Evolutionary conservation across 2,329 filamentous ascomycete species (phyloP).

Genomic region (Coniella lustricola): DNA sequence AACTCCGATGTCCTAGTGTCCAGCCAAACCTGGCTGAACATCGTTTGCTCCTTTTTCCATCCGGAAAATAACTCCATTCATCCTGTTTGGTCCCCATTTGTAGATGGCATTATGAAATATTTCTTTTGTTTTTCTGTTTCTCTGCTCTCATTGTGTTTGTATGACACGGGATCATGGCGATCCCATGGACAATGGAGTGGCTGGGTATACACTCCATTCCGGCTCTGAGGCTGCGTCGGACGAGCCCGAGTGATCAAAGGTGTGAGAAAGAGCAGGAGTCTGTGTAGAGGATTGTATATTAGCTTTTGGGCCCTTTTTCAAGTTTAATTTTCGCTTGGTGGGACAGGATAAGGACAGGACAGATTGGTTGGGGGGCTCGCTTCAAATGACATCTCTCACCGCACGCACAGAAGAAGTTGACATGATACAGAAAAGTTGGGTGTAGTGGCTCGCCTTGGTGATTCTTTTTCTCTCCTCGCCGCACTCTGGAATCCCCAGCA

Average conservation of each 20-base stretch:
- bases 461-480: not conserved
- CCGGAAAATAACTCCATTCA: not conserved
- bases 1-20: not conserved
- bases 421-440: not conserved
- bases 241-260: constrained; percentile 54
- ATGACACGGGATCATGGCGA: constrained; percentile 11
- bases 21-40: not conserved
- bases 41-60: not conserved
- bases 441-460: not conserved
- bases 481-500: not conserved
- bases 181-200: constrained; percentile 63
- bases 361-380: not conserved
- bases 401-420: constrained; percentile 4
- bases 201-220: constrained; percentile 57
- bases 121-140: not conserved
- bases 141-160: not conserved
- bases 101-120: not conserved
- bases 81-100: not conserved
- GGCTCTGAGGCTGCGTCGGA: constrained; percentile 49
- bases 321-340: not conserved
- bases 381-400: constrained; percentile 6
- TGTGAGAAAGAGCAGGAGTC: constrained; percentile 73
- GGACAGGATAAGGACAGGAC: not conserved
- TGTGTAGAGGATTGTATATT: constrained; percentile 39
- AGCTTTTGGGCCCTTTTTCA: constrained; percentile 29